Evolutionary conservation across 2,329 filamentous ascomycete species (phyloP).

Genomic region (Fonsecaea pedrosoi): DNA sequence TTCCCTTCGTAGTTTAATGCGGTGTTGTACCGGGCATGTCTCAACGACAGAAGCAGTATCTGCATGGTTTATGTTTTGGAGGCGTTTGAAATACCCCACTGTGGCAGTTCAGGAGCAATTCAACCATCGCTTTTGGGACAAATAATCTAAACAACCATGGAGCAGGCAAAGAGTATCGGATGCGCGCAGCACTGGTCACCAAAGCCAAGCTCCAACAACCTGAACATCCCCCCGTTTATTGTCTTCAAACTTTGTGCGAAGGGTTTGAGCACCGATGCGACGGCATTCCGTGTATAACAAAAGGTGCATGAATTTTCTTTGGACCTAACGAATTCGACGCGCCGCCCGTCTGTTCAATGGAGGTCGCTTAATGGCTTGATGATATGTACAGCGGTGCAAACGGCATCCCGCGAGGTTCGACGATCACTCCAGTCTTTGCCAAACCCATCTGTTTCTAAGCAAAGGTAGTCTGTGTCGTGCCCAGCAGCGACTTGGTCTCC

Average conservation of each 20-base stretch:
- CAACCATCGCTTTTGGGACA: neutral
- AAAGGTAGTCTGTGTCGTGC: constrained; percentile 11
- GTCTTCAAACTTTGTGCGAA: neutral
- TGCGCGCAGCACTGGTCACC: neutral
- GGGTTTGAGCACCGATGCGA: neutral
- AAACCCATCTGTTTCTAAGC: neutral
- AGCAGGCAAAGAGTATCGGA: neutral
- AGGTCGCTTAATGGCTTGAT: neutral
- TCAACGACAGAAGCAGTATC: neutral
- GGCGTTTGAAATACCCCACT: neutral
- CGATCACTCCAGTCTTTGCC: neutral
- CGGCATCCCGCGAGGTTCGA: neutral
- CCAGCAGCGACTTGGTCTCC: constrained; percentile 62
- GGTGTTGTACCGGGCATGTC: neutral
- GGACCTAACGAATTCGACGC: neutral
- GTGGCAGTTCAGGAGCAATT: neutral
- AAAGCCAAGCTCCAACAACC: neutral
- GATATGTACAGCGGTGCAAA: constrained; percentile 6
- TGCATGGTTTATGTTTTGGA: neutral
- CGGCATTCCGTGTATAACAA: neutral
- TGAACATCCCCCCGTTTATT: neutral
- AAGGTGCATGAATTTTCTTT: neutral
- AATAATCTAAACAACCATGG: neutral
- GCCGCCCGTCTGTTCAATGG: neutral
- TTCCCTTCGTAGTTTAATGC: neutral